Evolutionary conservation across 805 yeast species (phyloP).

Genomic region (Candida krabiensis): DNA sequence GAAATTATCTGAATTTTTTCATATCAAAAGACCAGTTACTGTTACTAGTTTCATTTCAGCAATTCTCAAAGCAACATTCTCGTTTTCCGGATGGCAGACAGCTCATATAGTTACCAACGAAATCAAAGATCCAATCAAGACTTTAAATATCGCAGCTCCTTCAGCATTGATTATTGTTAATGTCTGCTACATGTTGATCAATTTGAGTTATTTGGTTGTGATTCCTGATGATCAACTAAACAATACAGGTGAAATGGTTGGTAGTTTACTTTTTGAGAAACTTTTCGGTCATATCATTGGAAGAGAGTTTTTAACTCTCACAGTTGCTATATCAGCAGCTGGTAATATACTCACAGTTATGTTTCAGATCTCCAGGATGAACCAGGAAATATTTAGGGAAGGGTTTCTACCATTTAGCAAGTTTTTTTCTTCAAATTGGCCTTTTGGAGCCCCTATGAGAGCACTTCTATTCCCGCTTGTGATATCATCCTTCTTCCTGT

Average conservation of each 20-base stretch:
- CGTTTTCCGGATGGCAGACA: constrained; percentile 56
- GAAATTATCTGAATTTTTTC: constrained; percentile 30
- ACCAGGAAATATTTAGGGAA: constrained; percentile 57
- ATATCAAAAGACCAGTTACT: constrained; percentile 32
- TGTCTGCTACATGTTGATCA: constrained; percentile 46
- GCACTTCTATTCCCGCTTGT: constrained; percentile 43
- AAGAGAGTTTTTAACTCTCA: constrained; percentile 43
- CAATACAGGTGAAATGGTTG: constrained; percentile 48
- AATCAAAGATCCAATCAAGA: constrained; percentile 50
- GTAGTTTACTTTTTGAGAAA: constrained; percentile 51
- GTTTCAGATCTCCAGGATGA: constrained; percentile 52
- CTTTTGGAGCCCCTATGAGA: constrained; percentile 52
- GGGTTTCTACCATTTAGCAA: constrained; percentile 52
- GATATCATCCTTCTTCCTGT: constrained; percentile 41
- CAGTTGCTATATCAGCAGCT: constrained; percentile 54
- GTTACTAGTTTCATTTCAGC: constrained; percentile 48
- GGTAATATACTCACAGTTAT: constrained; percentile 57
- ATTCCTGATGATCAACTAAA: constrained; percentile 48
- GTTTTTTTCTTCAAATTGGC: constrained; percentile 55
- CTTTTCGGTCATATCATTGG: constrained; percentile 52
- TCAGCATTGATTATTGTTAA: constrained; percentile 42
- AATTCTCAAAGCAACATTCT: constrained; percentile 50
- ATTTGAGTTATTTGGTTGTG: constrained; percentile 50
- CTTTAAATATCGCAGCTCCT: constrained; percentile 56
- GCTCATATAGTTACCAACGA: constrained; percentile 57